phyloP scores from a whole-genome alignment of 306 rosid genomes.

The Cucurbita argyrosperma region DNA sequence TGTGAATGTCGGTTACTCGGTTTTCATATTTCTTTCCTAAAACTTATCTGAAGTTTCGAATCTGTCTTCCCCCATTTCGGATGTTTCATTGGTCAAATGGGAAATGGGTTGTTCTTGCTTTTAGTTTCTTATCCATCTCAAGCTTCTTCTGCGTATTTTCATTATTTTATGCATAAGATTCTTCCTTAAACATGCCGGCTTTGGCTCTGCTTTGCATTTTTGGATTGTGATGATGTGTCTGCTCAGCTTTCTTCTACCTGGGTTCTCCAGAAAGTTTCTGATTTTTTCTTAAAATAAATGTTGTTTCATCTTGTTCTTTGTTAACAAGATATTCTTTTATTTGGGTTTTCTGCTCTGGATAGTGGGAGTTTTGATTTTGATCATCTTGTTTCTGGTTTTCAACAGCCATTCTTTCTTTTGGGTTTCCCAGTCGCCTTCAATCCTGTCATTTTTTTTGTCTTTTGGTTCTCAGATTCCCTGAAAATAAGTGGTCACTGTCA shows the following conservation, averaged over 20 bases:
- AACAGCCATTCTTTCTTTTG: constrained; percentile 1
- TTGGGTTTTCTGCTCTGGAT: not conserved
- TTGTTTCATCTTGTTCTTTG: constrained; percentile 4
- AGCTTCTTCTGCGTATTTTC: constrained; percentile 20
- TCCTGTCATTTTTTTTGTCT: not conserved
- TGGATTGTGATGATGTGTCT: constrained; percentile 7
- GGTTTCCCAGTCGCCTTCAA: not conserved
- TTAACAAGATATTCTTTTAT: constrained; percentile 1
- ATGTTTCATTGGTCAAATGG: constrained; percentile 29
- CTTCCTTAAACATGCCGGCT: constrained; percentile 16
- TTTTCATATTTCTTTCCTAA: constrained; percentile 33
- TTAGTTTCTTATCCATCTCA: constrained; percentile 17
- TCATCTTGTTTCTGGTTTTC: not conserved
- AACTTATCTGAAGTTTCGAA: constrained; percentile 46
- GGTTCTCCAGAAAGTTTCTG: constrained; percentile 10
- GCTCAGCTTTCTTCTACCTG: constrained; percentile 11
- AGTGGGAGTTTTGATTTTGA: not conserved
- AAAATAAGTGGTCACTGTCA: not conserved
- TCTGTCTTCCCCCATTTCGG: constrained; percentile 19
- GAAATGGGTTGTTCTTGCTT: constrained; percentile 22
- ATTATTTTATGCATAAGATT: not conserved
- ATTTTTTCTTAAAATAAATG: not conserved
- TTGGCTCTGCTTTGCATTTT: not conserved
- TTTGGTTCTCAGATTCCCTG: constrained; percentile 1
- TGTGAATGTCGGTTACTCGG: constrained; percentile 25